Evolutionary conservation across 192 early-diverging fungal species (phyloP).

Genomic region (Mortierella antarctica): DNA sequence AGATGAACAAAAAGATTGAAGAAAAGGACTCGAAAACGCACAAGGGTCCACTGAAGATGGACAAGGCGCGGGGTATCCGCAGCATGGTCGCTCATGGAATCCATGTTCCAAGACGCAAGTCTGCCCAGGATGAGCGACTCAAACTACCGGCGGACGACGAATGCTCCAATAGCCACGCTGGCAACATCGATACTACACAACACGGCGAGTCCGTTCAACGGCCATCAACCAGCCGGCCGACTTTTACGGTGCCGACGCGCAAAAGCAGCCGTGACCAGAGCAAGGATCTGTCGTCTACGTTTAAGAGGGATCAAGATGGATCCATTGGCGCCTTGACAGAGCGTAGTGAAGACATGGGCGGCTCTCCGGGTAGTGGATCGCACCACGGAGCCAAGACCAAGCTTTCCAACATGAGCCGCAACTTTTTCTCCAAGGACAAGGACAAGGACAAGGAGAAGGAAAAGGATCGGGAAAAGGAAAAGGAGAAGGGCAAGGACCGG

Average conservation of each 20-base stretch:
- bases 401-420: constrained; percentile 44
- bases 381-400: constrained; percentile 26
- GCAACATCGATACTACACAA: too few species aligned
- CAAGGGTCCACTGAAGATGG: constrained; percentile 38
- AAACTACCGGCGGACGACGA: constrained; percentile 20
- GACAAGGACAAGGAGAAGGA: constrained; percentile 29
- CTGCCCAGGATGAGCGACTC: constrained; percentile 38
- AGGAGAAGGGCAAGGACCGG: constrained; percentile 16
- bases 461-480: constrained; percentile 9
- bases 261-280: constrained; percentile 34
- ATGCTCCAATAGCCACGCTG: not conserved
- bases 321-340: not conserved
- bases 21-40: constrained; percentile 31
- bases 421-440: constrained; percentile 51
- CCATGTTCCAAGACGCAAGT: constrained; percentile 49
- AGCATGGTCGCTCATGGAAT: constrained; percentile 46
- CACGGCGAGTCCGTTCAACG: not conserved
- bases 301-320: constrained; percentile 12
- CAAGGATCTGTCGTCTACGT: constrained; percentile 7
- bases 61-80: constrained; percentile 45
- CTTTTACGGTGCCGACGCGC: not conserved
- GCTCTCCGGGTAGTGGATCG: constrained; percentile 12
- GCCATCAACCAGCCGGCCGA: not conserved
- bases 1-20: constrained; percentile 53
- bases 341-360: not conserved